Percentiles rank a stretch among this genome's conserved stretches.
phyloP scores from a whole-genome alignment of 2,329 filamentous ascomycete species.

The Fusarium pseudograminearum region DNA sequence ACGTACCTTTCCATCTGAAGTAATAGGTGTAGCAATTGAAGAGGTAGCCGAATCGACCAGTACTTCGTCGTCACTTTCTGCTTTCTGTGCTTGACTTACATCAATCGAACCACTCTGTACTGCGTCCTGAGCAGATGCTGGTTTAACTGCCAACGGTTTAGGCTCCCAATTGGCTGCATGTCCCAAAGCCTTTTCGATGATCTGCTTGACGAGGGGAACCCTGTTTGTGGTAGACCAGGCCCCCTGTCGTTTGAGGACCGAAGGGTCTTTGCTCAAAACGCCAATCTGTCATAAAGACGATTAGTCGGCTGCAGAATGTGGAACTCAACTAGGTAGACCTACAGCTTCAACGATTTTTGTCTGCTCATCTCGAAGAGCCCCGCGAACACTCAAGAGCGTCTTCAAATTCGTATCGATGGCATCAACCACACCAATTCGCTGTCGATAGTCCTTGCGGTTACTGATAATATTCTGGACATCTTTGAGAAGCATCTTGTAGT shows the following conservation, averaged over 20 bases:
- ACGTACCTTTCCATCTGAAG: background rate
- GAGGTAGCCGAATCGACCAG: background rate
- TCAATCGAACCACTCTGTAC: background rate
- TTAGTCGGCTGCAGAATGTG: background rate
- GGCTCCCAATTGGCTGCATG: background rate
- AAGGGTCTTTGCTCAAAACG: background rate
- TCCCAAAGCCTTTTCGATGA: background rate
- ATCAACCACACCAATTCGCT: background rate
- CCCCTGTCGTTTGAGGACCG: background rate
- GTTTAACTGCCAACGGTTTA: rapidly evolving
- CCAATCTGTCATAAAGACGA: background rate
- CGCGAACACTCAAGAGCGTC: background rate
- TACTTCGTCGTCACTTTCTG: background rate
- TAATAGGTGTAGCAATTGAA: background rate
- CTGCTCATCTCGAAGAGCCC: background rate
- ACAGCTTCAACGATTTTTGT: background rate
- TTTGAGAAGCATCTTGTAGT: constrained; percentile 6
- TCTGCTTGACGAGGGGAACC: background rate
- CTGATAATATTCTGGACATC: background rate
- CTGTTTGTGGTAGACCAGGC: background rate
- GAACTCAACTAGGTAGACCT: background rate
- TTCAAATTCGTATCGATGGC: background rate
- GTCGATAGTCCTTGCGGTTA: background rate
- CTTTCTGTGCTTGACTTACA: background rate
- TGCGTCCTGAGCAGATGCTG: background rate